Percentiles rank a stretch among this genome's conserved stretches.
These are phyloP conservation scores for Corylus avellana DNA, from an alignment of 306 rosid genomes.

Conservation along the genomic window DNA sequence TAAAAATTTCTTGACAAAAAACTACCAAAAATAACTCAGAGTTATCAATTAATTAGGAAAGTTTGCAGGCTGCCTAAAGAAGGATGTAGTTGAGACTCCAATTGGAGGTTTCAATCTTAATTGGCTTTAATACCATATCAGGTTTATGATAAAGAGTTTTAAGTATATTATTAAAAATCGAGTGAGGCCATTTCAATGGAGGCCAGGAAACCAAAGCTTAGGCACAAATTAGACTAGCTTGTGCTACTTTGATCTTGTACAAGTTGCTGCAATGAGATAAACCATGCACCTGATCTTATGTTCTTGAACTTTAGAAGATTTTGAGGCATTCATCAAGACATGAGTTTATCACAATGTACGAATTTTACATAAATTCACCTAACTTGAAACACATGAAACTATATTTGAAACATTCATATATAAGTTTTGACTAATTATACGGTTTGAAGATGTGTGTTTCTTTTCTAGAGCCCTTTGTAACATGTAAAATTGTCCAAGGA, in stretches of 20 bases:
- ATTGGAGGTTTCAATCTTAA: no score
- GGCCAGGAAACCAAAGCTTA: not conserved
- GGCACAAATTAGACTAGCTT: not conserved
- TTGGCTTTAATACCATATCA: no score
- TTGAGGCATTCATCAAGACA: not conserved
- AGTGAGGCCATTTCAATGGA: no score
- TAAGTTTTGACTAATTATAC: not conserved
- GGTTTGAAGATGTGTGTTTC: not conserved
- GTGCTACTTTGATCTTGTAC: not conserved
- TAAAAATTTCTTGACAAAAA: no score
- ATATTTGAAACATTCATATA: not conserved
- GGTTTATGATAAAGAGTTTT: no score
- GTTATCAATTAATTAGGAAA: no score
- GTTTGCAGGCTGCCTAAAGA: no score
- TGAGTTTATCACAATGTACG: not conserved
- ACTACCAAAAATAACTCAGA: no score
- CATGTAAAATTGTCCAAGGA: not conserved
- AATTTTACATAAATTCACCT: not conserved
- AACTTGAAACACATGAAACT: not conserved
- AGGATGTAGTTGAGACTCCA: no score
- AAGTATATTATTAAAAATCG: no score
- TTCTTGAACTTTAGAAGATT: not conserved
- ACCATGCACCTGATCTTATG: constrained; percentile 1
- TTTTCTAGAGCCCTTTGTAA: not conserved
- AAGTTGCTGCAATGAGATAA: not conserved